A percentile compares a stretch with the other conserved stretches of the same genome.
phyloP scores from a whole-genome alignment of 345 rosid genomes.

The Arabidopsis arenosa region DNA sequence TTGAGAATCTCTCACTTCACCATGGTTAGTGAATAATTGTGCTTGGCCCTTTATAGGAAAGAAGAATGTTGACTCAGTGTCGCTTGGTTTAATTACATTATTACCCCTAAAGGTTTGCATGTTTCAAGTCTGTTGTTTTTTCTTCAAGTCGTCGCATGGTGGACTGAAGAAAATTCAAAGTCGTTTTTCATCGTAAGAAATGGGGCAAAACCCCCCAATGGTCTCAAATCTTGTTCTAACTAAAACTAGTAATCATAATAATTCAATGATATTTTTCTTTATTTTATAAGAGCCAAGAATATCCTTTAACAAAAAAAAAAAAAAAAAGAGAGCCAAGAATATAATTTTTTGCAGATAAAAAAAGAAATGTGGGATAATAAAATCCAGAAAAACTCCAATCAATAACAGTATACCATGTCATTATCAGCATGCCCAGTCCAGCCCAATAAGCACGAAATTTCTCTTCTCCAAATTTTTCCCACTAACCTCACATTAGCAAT shows the following conservation, averaged over 20 bases:
- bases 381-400: neutral
- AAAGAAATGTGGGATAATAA: too few relatives aligned
- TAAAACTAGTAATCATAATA: neutral
- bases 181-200: conserved; percentile 20
- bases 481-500: neutral
- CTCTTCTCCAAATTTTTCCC: neutral
- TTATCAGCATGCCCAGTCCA: neutral
- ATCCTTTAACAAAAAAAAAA: too few relatives aligned
- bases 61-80: conserved; percentile 25
- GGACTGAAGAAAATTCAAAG: conserved; percentile 35
- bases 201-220: conserved; percentile 5
- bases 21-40: conserved; percentile 2
- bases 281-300: too few relatives aligned
- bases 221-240: neutral
- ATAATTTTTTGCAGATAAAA: too few relatives aligned
- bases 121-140: neutral
- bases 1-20: neutral
- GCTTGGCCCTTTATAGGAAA: conserved; percentile 12
- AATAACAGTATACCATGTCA: neutral
- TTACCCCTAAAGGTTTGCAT: conserved; percentile 7
- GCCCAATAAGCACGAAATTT: neutral
- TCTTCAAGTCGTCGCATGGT: neutral
- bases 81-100: conserved; percentile 30
- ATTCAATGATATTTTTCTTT: too few relatives aligned
- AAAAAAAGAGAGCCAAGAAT: too few relatives aligned